Evolutionary conservation across 768 basidiomycete species (phyloP).

Genomic region (Phanerochaete sordida): DNA sequence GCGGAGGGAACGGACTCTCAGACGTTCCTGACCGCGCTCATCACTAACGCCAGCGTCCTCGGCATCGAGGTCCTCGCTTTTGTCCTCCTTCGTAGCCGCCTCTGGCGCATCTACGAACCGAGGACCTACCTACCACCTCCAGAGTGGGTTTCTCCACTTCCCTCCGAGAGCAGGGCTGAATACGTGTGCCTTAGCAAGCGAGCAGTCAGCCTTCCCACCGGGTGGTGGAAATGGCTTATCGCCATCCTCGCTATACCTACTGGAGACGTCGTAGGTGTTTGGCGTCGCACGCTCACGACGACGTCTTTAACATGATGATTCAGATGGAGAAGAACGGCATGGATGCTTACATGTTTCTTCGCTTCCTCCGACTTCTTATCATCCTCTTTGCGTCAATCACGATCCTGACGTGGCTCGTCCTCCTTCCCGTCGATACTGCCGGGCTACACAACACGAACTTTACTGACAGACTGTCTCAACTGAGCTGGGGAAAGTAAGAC

Average conservation of each 20-base stretch:
- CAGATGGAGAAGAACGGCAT: conserved; percentile 59
- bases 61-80: conserved; percentile 51
- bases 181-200: conserved; percentile 35
- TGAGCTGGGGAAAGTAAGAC: conserved; percentile 50
- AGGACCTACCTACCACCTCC: conserved; percentile 58
- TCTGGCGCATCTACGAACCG: conserved; percentile 59
- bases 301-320: neutral
- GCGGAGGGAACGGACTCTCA: conserved; percentile 31
- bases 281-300: neutral
- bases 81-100: conserved; percentile 48
- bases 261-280: conserved; percentile 40
- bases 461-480: conserved; percentile 33
- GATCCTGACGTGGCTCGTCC: conserved; percentile 52
- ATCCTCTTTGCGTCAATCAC: conserved; percentile 56
- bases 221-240: conserved; percentile 51
- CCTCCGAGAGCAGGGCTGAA: neutral
- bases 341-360: conserved; percentile 54
- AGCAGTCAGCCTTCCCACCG: conserved; percentile 38
- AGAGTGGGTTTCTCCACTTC: conserved; percentile 32
- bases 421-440: conserved; percentile 53
- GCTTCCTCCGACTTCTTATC: conserved; percentile 58
- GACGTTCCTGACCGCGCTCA: conserved; percentile 59
- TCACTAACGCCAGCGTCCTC: conserved; percentile 47
- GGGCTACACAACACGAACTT: conserved; percentile 30
- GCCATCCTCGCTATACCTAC: conserved; percentile 38